Evolutionary conservation across 2,329 filamentous ascomycete species (phyloP).

Genomic region (Falciphora oryzae): DNA sequence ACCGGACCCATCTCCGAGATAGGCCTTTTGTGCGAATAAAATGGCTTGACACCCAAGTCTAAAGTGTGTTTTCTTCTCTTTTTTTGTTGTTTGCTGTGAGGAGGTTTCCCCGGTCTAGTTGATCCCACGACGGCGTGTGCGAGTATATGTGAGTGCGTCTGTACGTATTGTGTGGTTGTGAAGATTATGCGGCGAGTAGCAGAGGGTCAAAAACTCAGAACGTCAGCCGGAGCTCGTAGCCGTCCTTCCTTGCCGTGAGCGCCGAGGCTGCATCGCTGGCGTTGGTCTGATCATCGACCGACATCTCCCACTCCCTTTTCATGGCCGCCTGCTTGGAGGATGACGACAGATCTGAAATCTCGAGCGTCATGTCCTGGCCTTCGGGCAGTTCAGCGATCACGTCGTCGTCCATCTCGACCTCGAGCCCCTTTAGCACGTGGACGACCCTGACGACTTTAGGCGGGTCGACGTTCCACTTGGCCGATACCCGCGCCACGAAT

Average conservation of each 20-base stretch:
- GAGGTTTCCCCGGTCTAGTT: not conserved
- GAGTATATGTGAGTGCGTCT: not conserved
- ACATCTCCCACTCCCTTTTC: constrained; percentile 59
- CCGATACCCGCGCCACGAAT: constrained; percentile 64
- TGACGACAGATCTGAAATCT: constrained; percentile 45
- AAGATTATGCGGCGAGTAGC: not conserved
- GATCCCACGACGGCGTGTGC: not conserved
- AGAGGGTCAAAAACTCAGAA: constrained; percentile 30
- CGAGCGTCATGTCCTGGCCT: constrained; percentile 84
- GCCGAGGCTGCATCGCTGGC: constrained; percentile 25
- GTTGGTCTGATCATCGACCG: constrained; percentile 41
- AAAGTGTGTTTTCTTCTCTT: not conserved
- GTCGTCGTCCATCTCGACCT: constrained; percentile 87
- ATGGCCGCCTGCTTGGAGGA: constrained; percentile 26
- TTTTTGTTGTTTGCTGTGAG: constrained; percentile 2
- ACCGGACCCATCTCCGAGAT: constrained; percentile 4
- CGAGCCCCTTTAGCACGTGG: constrained; percentile 68
- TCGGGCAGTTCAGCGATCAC: constrained; percentile 78
- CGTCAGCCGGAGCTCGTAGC: constrained; percentile 40
- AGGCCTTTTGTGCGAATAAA: constrained; percentile 4
- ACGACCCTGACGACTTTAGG: constrained; percentile 65
- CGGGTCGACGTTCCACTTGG: constrained; percentile 76
- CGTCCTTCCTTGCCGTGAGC: constrained; percentile 25
- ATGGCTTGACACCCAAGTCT: not conserved
- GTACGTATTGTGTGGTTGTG: not conserved